phyloP scores from a whole-genome alignment of 495 filamentous ascomycete species.

The Rusavskia elegans region DNA sequence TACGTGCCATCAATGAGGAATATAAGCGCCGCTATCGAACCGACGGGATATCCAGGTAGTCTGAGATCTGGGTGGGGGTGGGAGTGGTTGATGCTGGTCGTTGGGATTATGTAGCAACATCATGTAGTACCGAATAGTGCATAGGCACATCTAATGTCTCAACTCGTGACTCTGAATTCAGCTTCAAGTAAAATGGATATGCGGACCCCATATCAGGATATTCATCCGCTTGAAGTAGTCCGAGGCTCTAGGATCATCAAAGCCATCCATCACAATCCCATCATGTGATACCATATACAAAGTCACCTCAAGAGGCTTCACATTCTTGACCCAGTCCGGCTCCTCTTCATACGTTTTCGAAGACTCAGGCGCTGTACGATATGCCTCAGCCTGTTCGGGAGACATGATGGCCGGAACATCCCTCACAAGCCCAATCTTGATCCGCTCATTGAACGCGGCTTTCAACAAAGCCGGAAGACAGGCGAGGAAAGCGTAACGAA shows the following conservation, averaged over 20 bases:
- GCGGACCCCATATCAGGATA: constrained; percentile 8
- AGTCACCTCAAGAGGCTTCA: constrained; percentile 9
- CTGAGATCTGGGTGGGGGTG: too few relatives aligned
- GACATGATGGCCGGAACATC: constrained; percentile 10
- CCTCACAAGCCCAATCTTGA: constrained; percentile 22
- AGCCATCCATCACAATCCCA: background rate
- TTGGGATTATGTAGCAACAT: too few relatives aligned
- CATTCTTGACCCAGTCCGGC: constrained; percentile 11
- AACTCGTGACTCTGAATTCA: too few relatives aligned
- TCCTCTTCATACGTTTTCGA: constrained; percentile 8
- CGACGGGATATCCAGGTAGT: too few relatives aligned
- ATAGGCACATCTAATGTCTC: too few relatives aligned
- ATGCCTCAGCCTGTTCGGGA: constrained; percentile 9
- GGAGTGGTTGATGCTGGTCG: too few relatives aligned
- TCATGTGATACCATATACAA: constrained; percentile 7
- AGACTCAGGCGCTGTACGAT: constrained; percentile 1
- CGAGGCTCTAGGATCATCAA: constrained; percentile 3
- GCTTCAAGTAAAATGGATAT: constrained; percentile 11
- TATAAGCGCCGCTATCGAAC: too few relatives aligned
- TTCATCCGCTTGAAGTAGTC: constrained; percentile 9
- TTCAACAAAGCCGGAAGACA: constrained; percentile 21
- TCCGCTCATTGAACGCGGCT: constrained; percentile 24
- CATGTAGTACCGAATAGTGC: too few relatives aligned
- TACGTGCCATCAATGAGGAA: too few relatives aligned
- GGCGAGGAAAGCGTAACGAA: constrained; percentile 25